Evolutionary conservation across 306 rosid species (phyloP), one percentile per base, ranked within the genome.

Genomic region (Begonia masoniana): DNA sequence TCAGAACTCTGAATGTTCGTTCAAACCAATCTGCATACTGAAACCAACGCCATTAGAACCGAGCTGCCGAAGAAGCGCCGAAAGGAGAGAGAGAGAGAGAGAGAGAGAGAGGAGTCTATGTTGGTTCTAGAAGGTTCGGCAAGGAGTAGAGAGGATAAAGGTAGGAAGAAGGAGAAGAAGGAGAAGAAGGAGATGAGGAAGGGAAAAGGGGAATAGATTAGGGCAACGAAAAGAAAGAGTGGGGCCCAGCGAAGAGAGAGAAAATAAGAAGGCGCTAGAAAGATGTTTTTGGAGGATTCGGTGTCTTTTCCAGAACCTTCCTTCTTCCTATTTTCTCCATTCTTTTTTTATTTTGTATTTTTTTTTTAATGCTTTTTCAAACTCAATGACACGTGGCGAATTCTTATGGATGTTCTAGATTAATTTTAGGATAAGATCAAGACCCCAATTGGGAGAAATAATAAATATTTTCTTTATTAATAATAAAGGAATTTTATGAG

Each of bases 111-210:
- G 69, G 50, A 60, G 41, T 59, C 70, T 68, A 49, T 54, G 73
- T 61, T 64, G 78, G 62, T 89, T 85, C 95, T 81, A 85, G 97
- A 85, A 89, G 82, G 69, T 85, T 85, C 94, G 63, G 62, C 57
- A 41, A 14, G n/a, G 17, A 52, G 55, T 61, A 49, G 66, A 64
- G 26, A 67, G 74, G 41, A 58, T 56, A 48, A 15, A 31, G 9
- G 47, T 13, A 62, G 55, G 50, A 54, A 57, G 49, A 61, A 60
- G 46, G 61, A 51, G 36, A 54, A 57, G 49, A 61, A 60, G 46
- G 61, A 51, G 36, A 55, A n/a, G 15, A 57, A 24, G 78, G 70
- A 74, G 47, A 45, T 55, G 49, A 50, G 12, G 43, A 47, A 13
- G 7, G 15, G 14, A 13, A 10, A 39, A 55, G 10, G 17, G 4